These are phyloP conservation scores for Actinomortierella wolfii DNA, from an alignment of 371 early-diverging fungal genomes.

Conservation along the genomic window DNA sequence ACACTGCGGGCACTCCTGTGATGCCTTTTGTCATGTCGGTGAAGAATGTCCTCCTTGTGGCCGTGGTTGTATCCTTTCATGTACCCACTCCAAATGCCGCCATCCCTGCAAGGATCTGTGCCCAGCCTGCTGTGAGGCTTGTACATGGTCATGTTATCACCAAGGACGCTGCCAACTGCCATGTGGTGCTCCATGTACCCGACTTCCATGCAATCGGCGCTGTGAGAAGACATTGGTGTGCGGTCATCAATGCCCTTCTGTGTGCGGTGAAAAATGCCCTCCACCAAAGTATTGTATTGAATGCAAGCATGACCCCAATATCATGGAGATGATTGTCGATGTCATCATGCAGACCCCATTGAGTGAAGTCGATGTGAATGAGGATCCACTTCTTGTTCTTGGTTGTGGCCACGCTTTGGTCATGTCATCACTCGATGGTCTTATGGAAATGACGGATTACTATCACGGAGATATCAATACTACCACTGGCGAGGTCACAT, in stretches of 20 bases:
- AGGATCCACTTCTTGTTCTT: conserved; percentile 49
- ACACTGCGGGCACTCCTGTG: conserved; percentile 31
- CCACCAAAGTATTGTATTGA: conserved; percentile 44
- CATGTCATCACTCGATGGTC: conserved; percentile 49
- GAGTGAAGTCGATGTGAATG: conserved; percentile 46
- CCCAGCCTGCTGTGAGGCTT: conserved; percentile 49
- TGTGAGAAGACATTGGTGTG: conserved; percentile 50
- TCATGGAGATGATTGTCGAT: conserved; percentile 43
- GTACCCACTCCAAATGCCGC: conserved; percentile 48
- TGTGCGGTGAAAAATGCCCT: conserved; percentile 62
- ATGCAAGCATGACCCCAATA: conserved; percentile 18
- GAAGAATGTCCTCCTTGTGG: conserved; percentile 50
- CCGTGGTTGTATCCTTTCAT: conserved; percentile 36
- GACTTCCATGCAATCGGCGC: conserved; percentile 56
- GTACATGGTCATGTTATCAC: conserved; percentile 54
- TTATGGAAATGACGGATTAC: conserved; percentile 44
- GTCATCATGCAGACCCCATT: conserved; percentile 39
- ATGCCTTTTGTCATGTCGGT: conserved; percentile 27
- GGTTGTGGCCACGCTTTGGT: conserved; percentile 53
- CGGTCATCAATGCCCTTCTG: conserved; percentile 55
- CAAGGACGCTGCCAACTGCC: conserved; percentile 49
- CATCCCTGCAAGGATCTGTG: conserved; percentile 45
- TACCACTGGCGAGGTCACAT: conserved; percentile 6
- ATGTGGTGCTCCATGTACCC: conserved; percentile 59
- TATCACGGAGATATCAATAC: conserved; percentile 17